Evolutionary conservation across 305 asterid species (phyloP).

Genomic region (Ajuga reptans): DNA sequence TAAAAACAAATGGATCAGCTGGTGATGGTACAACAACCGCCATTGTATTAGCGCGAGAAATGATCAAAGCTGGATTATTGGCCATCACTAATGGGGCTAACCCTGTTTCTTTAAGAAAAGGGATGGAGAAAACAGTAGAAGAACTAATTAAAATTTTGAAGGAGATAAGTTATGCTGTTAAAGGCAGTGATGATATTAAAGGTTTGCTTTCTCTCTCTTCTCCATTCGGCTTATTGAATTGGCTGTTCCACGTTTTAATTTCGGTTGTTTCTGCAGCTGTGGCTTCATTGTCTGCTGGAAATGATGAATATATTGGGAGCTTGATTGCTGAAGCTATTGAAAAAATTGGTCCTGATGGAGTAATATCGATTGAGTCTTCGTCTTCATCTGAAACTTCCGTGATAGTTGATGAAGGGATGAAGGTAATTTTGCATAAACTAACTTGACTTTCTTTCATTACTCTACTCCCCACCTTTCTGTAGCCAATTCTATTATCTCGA

Average conservation of each 20-base stretch:
- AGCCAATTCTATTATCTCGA: not conserved
- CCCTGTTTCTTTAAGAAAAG: slow-evolving; percentile 68
- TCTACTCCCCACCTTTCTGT: not conserved
- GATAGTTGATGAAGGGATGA: slow-evolving; percentile 90
- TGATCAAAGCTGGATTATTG: slow-evolving; percentile 64
- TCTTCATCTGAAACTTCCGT: slow-evolving; percentile 68
- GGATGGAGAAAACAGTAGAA: slow-evolving; percentile 71
- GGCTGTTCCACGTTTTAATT: not conserved
- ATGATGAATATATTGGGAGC: slow-evolving; percentile 71
- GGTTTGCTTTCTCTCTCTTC: slow-evolving; percentile 30
- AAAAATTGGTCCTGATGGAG: slow-evolving; percentile 90
- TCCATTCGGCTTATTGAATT: not conserved
- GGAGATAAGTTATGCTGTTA: slow-evolving; percentile 53
- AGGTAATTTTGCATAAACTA: slow-evolving; percentile 41
- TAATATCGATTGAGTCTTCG: slow-evolving; percentile 67
- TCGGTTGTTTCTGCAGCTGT: slow-evolving; percentile 47
- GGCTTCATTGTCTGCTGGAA: slow-evolving; percentile 90
- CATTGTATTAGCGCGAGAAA: slow-evolving; percentile 79
- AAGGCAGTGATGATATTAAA: slow-evolving; percentile 63
- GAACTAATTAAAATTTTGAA: slow-evolving; percentile 49
- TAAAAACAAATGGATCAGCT: slow-evolving; percentile 67
- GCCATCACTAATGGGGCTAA: slow-evolving; percentile 83
- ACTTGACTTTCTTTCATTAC: not conserved
- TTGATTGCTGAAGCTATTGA: slow-evolving; percentile 78
- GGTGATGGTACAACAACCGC: slow-evolving; percentile 98